phyloP scores from a whole-genome alignment of 768 basidiomycete species.

The Coprinopsis strossmayeri region DNA sequence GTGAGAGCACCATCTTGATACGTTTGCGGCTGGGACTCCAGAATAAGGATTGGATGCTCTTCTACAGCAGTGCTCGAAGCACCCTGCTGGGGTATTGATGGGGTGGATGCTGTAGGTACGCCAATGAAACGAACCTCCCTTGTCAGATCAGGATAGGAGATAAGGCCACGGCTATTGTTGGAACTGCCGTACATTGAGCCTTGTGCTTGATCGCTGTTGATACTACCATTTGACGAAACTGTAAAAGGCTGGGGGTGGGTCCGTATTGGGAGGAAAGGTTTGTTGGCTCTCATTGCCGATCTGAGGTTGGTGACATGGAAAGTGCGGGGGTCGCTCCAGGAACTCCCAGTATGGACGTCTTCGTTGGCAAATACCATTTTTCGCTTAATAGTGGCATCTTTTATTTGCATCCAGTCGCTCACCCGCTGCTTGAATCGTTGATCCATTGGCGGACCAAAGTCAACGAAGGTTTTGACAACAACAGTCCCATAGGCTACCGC shows the following conservation, averaged over 20 bases:
- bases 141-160: not conserved
- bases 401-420: constrained; percentile 15
- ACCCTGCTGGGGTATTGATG: not conserved
- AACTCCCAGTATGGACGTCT: too few species aligned
- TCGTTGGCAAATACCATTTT: too few species aligned
- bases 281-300: not conserved
- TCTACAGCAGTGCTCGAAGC: too few species aligned
- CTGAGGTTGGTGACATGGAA: not conserved
- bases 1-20: too few species aligned
- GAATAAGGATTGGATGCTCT: too few species aligned
- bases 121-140: not conserved
- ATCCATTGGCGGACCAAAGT: constrained; percentile 41
- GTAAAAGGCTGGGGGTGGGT: too few species aligned
- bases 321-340: too few species aligned
- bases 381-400: too few species aligned
- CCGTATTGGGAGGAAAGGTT: not conserved
- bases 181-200: too few species aligned
- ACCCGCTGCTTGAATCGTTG: constrained; percentile 23
- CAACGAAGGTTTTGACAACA: constrained; percentile 46
- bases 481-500: constrained; percentile 47
- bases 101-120: not conserved
- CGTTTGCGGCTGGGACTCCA: too few species aligned
- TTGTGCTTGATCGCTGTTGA: too few species aligned
- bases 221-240: too few species aligned
- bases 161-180: not conserved